Evolutionary conservation across 2,329 filamentous ascomycete genomes (phyloP).

Genomic region (Xylariaceae sp.): DNA sequence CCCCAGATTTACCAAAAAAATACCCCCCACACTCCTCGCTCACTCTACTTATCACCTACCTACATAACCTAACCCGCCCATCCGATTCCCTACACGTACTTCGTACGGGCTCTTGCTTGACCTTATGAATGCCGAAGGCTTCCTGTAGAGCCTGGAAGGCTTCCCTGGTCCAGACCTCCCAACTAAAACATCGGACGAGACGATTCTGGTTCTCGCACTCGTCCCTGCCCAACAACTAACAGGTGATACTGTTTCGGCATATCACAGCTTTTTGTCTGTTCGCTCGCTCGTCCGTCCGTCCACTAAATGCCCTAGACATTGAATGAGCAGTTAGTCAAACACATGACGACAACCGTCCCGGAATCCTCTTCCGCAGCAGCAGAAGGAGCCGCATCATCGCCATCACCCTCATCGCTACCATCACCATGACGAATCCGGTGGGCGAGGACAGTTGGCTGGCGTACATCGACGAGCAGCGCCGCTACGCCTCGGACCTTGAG

Average conservation of each 20-base stretch:
- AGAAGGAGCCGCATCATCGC: slow-evolving; percentile 4
- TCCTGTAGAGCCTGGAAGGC: background rate
- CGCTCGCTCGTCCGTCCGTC: background rate
- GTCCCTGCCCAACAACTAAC: background rate
- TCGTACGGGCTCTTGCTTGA: background rate
- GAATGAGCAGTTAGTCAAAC: background rate
- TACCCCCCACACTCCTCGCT: background rate
- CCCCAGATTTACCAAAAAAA: background rate
- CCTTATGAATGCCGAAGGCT: background rate
- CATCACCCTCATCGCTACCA: slow-evolving; percentile 30
- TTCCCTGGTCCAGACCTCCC: background rate
- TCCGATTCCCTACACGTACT: background rate
- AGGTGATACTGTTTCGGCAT: background rate
- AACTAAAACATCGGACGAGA: background rate
- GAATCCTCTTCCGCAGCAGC: slow-evolving; percentile 6
- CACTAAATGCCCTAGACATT: background rate
- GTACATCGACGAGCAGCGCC: slow-evolving; percentile 66
- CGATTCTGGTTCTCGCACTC: background rate
- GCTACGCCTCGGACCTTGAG: slow-evolving; percentile 56
- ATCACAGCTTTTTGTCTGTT: background rate
- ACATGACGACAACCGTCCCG: slow-evolving; percentile 17
- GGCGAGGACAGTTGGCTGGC: slow-evolving; percentile 75
- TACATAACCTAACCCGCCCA: no score
- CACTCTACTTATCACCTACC: background rate
- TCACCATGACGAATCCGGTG: slow-evolving; percentile 51